A percentile compares a stretch with the other conserved stretches of the same genome.
phyloP scores from a whole-genome alignment of 768 basidiomycete species.

The Mycena leptocephala region DNA sequence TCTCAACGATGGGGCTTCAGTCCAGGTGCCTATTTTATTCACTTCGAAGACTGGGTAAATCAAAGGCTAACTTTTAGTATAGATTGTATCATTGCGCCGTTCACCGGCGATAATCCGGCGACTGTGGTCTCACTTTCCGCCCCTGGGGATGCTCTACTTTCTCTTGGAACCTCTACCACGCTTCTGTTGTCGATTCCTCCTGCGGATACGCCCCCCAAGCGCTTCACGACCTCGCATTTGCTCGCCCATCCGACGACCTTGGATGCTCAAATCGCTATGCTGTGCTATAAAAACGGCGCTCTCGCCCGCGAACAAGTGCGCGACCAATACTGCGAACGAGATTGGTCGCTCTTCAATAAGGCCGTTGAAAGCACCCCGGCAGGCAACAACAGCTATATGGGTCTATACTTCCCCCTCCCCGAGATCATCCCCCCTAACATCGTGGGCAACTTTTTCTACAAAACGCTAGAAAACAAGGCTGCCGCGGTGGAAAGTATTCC shows the following conservation, averaged over 20 bases:
- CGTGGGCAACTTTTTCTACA: conserved; percentile 77
- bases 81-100: conserved; percentile 88
- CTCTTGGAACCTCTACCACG: conserved; percentile 92
- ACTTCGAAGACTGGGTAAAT: background rate
- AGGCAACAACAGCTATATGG: conserved; percentile 74
- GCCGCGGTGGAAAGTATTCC: conserved; percentile 59
- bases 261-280: conserved; percentile 87
- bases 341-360: conserved; percentile 83
- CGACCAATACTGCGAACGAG: conserved; percentile 70
- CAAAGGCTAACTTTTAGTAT: background rate
- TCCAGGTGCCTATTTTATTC: conserved; percentile 59
- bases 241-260: conserved; percentile 78
- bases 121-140: conserved; percentile 83
- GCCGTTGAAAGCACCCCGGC: conserved; percentile 69
- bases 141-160: conserved; percentile 88
- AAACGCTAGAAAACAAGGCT: conserved; percentile 44
- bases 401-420: conserved; percentile 87
- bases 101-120: conserved; percentile 93
- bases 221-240: conserved; percentile 84
- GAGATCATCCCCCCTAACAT: conserved; percentile 92
- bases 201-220: conserved; percentile 72
- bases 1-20: conserved; percentile 83
- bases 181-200: conserved; percentile 86
- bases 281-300: conserved; percentile 93
- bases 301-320: conserved; percentile 86